A percentile compares a stretch with the other conserved stretches of the same genome.
Conservation (phyloP, 768 basidiomycete genomes). For the Pisolithus sp. region DNA sequence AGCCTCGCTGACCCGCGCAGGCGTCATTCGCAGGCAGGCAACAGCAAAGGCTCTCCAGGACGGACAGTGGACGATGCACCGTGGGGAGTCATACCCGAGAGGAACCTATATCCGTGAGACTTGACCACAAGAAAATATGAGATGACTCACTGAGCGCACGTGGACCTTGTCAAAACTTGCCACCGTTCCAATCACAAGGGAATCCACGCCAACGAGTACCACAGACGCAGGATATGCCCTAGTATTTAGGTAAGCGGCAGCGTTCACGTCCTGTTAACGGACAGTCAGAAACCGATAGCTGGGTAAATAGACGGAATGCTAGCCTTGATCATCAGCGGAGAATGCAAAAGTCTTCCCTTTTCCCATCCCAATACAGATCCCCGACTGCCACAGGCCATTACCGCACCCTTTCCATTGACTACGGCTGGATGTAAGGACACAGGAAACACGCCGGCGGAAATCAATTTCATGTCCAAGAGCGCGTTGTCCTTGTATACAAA, state of each 20-base stretch:
- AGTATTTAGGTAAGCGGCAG: constrained; percentile 47
- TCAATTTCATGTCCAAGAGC: constrained; percentile 46
- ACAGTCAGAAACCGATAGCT: neutral
- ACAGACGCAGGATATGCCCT: constrained; percentile 44
- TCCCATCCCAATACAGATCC: constrained; percentile 67
- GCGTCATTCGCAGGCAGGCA: constrained; percentile 48
- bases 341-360: constrained; percentile 55
- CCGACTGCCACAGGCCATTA: constrained; percentile 69
- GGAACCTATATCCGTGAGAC: constrained; percentile 42
- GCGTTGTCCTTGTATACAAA: constrained; percentile 40
- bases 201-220: constrained; percentile 48
- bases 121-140: neutral
- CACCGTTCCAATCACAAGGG: constrained; percentile 61
- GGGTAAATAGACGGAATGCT: neutral
- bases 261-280: constrained; percentile 42
- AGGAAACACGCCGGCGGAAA: constrained; percentile 62
- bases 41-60: constrained; percentile 57
- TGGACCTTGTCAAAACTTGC: constrained; percentile 72
- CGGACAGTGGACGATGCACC: constrained; percentile 56
- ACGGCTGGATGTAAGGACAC: constrained; percentile 52
- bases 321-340: constrained; percentile 69
- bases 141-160: constrained; percentile 57
- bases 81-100: constrained; percentile 68
- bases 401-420: constrained; percentile 45
- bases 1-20: constrained; percentile 47